phyloP scores from a whole-genome alignment of 2,329 filamentous ascomycete species.

The Ophioceras dolichostomum region DNA sequence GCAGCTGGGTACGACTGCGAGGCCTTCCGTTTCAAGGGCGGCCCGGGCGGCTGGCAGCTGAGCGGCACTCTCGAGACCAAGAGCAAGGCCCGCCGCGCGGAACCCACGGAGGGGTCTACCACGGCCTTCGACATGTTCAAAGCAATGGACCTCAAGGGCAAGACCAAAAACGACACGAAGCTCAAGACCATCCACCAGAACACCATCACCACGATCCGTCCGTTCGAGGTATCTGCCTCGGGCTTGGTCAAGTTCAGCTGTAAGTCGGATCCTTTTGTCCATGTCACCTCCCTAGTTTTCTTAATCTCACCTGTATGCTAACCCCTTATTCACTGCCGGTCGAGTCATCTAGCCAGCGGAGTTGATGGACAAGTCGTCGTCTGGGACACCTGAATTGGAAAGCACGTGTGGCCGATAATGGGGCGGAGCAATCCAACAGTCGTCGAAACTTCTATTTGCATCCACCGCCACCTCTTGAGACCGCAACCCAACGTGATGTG shows the following conservation, averaged over 20 bases:
- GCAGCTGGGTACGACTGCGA: slow-evolving; percentile 87
- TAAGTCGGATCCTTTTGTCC: slow-evolving; percentile 33
- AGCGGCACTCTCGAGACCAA: slow-evolving; percentile 71
- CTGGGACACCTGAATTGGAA: slow-evolving; percentile 62
- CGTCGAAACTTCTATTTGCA: no score
- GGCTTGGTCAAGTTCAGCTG: slow-evolving; percentile 73
- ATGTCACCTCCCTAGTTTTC: no score
- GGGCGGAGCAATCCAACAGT: no score
- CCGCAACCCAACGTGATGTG: no score
- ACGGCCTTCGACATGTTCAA: slow-evolving; percentile 96
- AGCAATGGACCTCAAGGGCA: slow-evolving; percentile 97
- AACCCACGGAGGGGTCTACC: no score
- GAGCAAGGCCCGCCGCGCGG: slow-evolving; percentile 53
- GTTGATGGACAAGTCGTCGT: slow-evolving; percentile 75
- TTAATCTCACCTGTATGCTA: no score
- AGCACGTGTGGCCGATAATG: no score
- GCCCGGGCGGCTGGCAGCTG: slow-evolving; percentile 70
- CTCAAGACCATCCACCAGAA: slow-evolving; percentile 95
- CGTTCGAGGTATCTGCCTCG: slow-evolving; percentile 55
- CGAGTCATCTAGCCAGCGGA: slow-evolving; percentile 75
- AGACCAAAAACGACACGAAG: slow-evolving; percentile 82
- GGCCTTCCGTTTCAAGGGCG: slow-evolving; percentile 78
- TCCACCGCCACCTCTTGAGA: no score
- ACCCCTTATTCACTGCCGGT: slow-evolving; percentile 7
- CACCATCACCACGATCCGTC: slow-evolving; percentile 75